Conservation (phyloP, 2,329 filamentous ascomycete species). For the Phyllachora maydis region DNA sequence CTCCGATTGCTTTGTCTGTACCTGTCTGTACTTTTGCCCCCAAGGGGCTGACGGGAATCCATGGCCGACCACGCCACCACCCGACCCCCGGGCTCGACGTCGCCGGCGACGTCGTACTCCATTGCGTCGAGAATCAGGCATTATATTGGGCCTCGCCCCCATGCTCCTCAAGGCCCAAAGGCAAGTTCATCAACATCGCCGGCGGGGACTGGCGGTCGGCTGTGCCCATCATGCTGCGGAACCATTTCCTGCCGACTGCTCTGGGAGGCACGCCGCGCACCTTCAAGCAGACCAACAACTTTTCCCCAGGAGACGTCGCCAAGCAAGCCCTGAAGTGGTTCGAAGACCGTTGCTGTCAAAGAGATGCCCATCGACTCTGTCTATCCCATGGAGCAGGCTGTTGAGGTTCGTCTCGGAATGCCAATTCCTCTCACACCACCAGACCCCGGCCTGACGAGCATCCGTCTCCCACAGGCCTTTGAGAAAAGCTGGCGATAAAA, state of each 20-base stretch:
- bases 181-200: slow-evolving; percentile 14
- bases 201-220: slow-evolving; percentile 11
- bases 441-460: background rate
- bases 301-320: slow-evolving; percentile 8
- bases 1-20: slow-evolving; percentile 11
- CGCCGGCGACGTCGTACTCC: slow-evolving; percentile 13
- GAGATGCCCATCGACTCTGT: slow-evolving; percentile 11
- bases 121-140: slow-evolving; percentile 23
- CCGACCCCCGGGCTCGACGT: slow-evolving; percentile 15
- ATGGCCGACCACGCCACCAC: too few relatives aligned
- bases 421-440: too few relatives aligned
- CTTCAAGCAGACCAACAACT: slow-evolving; percentile 11
- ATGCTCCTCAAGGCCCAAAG: slow-evolving; percentile 15
- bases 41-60: too few relatives aligned
- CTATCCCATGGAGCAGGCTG: slow-evolving; percentile 9
- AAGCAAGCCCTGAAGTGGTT: slow-evolving; percentile 9
- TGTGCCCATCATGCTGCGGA: slow-evolving; percentile 9
- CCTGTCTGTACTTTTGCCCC: slow-evolving; percentile 13
- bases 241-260: slow-evolving; percentile 10
- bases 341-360: slow-evolving; percentile 8
- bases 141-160: slow-evolving; percentile 18
- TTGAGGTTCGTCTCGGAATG: slow-evolving; percentile 7
- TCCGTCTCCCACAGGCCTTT: slow-evolving; percentile 10
- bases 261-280: slow-evolving; percentile 12
- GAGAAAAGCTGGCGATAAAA: slow-evolving; percentile 11